Percentiles rank a stretch among this genome's conserved stretches.
Conservation (phyloP, 495 filamentous ascomycete genomes). For the Aspergillus sclerotiicarbonarius region DNA sequence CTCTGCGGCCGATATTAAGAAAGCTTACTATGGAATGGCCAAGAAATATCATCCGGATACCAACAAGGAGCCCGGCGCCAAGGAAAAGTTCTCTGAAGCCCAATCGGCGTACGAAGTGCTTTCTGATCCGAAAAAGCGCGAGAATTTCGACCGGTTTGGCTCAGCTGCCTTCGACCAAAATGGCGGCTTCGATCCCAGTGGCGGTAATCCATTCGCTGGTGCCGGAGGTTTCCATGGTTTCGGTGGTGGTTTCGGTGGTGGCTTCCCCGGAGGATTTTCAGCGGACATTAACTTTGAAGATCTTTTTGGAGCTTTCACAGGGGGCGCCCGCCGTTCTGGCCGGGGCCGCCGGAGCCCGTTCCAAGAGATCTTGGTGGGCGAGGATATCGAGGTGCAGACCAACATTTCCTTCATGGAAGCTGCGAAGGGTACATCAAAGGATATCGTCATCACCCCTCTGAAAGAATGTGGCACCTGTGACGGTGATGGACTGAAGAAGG, state of each 20-base stretch:
- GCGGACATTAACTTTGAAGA: conserved; percentile 92
- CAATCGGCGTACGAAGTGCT: conserved; percentile 91
- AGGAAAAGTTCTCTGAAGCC: conserved; percentile 90
- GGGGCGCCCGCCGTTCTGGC: conserved; percentile 57
- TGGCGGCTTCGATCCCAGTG: conserved; percentile 69
- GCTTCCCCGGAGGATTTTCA: conserved; percentile 52
- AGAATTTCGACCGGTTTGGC: conserved; percentile 87
- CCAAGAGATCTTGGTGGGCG: conserved; percentile 75
- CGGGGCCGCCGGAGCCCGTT: conserved; percentile 60
- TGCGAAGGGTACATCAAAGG: conserved; percentile 79
- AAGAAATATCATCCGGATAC: conserved; percentile 99
- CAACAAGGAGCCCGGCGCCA: conserved; percentile 87
- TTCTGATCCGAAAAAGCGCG: conserved; percentile 85
- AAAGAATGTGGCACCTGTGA: conserved; percentile 75
- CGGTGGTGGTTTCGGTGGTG: conserved; percentile 55
- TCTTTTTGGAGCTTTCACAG: conserved; percentile 83
- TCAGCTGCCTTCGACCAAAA: conserved; percentile 81
- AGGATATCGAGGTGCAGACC: conserved; percentile 91
- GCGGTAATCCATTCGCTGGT: conserved; percentile 41
- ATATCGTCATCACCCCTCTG: conserved; percentile 74
- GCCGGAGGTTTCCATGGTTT: conserved; percentile 52
- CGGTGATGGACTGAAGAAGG: conserved; percentile 81
- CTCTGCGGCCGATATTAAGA: conserved; percentile 88
- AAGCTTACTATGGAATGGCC: conserved; percentile 96
- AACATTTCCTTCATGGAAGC: conserved; percentile 95